Base-by-base conservation (phyloP, 2,329 filamentous ascomycete genomes). In the Sodiomyces alkalinus region DNA sequence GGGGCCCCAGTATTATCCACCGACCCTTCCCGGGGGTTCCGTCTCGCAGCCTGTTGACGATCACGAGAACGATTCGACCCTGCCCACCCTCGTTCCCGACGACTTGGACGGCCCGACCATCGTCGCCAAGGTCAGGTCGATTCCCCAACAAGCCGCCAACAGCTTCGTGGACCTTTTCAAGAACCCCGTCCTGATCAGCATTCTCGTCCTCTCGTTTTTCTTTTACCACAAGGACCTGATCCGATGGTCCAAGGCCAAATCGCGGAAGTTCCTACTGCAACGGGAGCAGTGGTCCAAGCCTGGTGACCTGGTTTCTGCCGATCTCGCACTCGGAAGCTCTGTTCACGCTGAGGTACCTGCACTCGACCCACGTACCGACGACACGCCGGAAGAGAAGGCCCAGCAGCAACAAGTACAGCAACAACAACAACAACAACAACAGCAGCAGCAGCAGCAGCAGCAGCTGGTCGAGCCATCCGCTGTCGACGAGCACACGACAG, bases 101-200 rank as follows among this genome's bases (percentile, higher is more conserved):
- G 24, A 47, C n/a, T 15, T 29, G 20, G 56, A 57, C 2, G 49
- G 52, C 26, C 46, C 51, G 7, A 56, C 52, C 9, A 55, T 74
- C 11, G 50, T 68, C 2, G 53, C 62, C 17, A 64, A 58, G 24
- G 52, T 71, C 31, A 62, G 58, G 41, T 51, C 55, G 17, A 45
- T 74, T 2, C 66, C 64, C 2, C 54, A 60, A 23, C 56, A 59
- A 15, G 65, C 61, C 0, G 52, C 55, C 0, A 55, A 63, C 22
- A 67, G 56, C 31, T 47, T 69, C 7, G 44, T 64, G 6, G 68
- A 74, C 23, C 60, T 74, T 9, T 43, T 74, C 23, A 62, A 55
- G 30, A 73, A 73, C 33, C 68, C 68, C 0, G 53, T 63, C 7
- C 47, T 66, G 7, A 53, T 67, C 6, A 41, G 65, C 3, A 39